A percentile compares a stretch with the other conserved stretches of the same genome.
These are phyloP conservation scores for Naematelia aurantialba DNA, from an alignment of 768 basidiomycete species.

Conservation along the genomic window DNA sequence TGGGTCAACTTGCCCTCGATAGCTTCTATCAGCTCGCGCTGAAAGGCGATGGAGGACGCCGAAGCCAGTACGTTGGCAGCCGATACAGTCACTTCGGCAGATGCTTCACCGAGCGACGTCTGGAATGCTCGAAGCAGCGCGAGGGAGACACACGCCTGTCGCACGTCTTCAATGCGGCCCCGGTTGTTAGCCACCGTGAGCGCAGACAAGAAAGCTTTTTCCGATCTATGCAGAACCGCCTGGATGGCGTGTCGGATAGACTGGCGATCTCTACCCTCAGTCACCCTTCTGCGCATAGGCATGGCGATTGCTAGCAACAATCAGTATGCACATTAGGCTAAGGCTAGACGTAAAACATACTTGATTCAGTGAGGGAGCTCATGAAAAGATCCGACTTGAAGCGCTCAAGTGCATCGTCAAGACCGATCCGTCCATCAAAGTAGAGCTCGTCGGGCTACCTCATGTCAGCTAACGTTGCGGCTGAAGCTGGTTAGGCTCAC, in stretches of 20 bases:
- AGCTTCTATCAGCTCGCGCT: slow-evolving; percentile 79
- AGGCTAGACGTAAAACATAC: too few relatives aligned
- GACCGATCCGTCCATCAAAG: slow-evolving; percentile 70
- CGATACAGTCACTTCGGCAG: slow-evolving; percentile 56
- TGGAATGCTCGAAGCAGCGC: slow-evolving; percentile 71
- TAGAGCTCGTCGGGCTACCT: slow-evolving; percentile 68
- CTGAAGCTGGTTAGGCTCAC: too few relatives aligned
- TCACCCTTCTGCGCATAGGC: slow-evolving; percentile 61
- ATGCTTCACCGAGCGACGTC: slow-evolving; percentile 68
- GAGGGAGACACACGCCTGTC: slow-evolving; percentile 69
- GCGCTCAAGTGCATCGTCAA: slow-evolving; percentile 71
- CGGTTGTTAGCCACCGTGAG: slow-evolving; percentile 58
- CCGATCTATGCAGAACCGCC: slow-evolving; percentile 64
- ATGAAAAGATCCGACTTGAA: slow-evolving; percentile 85
- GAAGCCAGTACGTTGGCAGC: slow-evolving; percentile 69
- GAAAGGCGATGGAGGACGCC: slow-evolving; percentile 70
- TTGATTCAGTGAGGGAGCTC: slow-evolving; percentile 83
- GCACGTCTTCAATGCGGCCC: slow-evolving; percentile 67
- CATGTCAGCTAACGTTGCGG: too few relatives aligned
- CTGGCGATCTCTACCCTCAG: slow-evolving; percentile 24
- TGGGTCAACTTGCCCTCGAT: slow-evolving; percentile 67
- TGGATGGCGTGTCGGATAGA: slow-evolving; percentile 53
- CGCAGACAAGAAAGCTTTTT: slow-evolving; percentile 65
- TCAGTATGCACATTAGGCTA: too few relatives aligned
- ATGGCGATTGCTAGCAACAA: too few relatives aligned